Evolutionary conservation across 2,329 filamentous ascomycete species (phyloP).

Genomic region (Sordariomycetes sp.): DNA sequence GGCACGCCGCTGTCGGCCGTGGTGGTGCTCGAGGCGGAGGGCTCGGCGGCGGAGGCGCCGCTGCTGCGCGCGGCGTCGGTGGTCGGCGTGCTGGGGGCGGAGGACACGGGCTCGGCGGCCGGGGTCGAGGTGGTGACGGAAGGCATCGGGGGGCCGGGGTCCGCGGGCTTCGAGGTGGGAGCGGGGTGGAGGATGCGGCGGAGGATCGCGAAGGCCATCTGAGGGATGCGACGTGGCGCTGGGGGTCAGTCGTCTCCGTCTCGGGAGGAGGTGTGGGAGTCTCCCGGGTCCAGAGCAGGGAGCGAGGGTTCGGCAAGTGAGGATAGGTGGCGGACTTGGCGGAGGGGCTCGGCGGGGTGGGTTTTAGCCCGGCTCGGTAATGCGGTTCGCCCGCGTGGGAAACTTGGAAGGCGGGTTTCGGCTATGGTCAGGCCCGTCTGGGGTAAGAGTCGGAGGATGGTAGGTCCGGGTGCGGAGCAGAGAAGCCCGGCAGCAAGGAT

Average conservation of each 20-base stretch:
- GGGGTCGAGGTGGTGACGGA: neutral
- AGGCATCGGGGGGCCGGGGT: neutral
- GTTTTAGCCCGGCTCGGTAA: neutral
- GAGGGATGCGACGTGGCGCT: neutral
- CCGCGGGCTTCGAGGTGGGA: neutral
- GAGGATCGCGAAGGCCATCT: neutral
- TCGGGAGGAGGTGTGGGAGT: neutral
- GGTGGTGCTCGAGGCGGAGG: neutral
- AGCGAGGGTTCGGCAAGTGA: neutral
- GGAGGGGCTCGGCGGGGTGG: neutral
- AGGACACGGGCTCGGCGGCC: neutral
- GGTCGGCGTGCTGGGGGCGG: neutral
- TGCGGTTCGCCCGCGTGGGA: neutral
- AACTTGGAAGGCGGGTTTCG: neutral
- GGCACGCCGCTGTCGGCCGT: constrained; percentile 25
- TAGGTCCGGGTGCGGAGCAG: neutral
- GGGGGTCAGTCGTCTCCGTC: neutral
- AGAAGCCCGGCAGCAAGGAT: too few relatives aligned
- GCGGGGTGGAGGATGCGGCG: neutral
- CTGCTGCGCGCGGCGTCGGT: neutral
- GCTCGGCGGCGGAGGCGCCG: neutral
- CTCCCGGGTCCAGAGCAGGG: neutral
- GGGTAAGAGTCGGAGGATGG: neutral
- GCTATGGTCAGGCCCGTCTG: neutral
- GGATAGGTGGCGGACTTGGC: neutral